These are phyloP conservation scores for Gossypium raimondii DNA, from an alignment of 345 rosid species.

Conservation along the genomic window DNA sequence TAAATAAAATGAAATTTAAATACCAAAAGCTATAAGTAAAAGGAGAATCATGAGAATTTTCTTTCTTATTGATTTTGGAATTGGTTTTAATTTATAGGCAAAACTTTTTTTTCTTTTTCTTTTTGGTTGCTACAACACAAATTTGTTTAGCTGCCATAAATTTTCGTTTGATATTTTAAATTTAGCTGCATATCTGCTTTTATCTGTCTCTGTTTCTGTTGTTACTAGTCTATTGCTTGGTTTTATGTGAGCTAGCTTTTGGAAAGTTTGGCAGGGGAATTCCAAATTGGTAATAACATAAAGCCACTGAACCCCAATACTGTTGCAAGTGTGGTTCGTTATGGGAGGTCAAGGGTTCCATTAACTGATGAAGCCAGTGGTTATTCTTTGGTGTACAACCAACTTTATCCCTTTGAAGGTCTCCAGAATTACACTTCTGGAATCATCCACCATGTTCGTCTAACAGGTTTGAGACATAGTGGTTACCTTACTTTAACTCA, in stretches of 20 bases:
- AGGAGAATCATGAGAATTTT: too few relatives aligned
- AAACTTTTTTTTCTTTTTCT: not conserved
- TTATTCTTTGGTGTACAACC: constrained; percentile 59
- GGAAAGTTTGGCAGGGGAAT: constrained; percentile 46
- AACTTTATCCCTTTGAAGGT: constrained; percentile 54
- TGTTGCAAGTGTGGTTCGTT: constrained; percentile 63
- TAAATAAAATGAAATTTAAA: too few relatives aligned
- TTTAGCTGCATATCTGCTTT: not conserved
- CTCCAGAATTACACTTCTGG: constrained; percentile 79
- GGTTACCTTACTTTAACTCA: not conserved
- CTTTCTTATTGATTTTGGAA: not conserved
- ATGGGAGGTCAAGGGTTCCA: constrained; percentile 28
- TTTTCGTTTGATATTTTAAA: not conserved
- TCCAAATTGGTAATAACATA: constrained; percentile 41
- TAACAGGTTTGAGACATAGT: constrained; percentile 34
- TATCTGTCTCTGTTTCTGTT: not conserved
- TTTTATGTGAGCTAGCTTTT: not conserved
- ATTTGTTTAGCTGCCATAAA: not conserved
- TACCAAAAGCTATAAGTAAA: too few relatives aligned
- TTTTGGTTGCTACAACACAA: not conserved
- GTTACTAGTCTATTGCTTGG: not conserved
- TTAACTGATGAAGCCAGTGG: constrained; percentile 42
- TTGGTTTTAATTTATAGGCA: not conserved
- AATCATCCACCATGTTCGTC: constrained; percentile 80
- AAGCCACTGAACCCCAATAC: constrained; percentile 41